Percentiles rank a stretch among this genome's conserved stretches.
phyloP scores from a whole-genome alignment of 257 asterid genomes.

The Parsonsia alboflavescens region DNA sequence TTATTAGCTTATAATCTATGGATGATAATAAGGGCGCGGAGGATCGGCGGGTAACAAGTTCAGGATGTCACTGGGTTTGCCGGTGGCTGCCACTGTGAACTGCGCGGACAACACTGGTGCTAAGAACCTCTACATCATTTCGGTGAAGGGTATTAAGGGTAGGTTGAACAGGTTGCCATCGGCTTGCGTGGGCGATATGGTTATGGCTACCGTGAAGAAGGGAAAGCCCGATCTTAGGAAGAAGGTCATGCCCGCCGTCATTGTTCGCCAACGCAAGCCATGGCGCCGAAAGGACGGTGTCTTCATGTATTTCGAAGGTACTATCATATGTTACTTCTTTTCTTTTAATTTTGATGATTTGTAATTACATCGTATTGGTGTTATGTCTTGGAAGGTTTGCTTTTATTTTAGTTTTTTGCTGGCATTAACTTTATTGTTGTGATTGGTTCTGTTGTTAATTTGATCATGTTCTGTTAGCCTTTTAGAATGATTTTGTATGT shows the following conservation, averaged over 20 bases:
- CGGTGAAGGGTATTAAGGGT: conserved; percentile 58
- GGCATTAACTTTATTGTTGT: neutral
- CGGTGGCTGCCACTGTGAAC: conserved; percentile 74
- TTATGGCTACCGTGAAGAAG: conserved; percentile 60
- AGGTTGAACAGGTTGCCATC: conserved; percentile 59
- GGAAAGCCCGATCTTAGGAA: conserved; percentile 38
- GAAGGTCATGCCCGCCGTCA: conserved; percentile 82
- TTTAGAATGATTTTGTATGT: neutral
- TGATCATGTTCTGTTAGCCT: neutral
- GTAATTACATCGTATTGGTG: neutral
- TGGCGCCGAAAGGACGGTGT: conserved; percentile 89
- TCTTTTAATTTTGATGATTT: neutral
- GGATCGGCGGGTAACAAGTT: conserved; percentile 66
- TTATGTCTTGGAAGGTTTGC: neutral
- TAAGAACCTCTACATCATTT: conserved; percentile 59
- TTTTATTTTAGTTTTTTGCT: neutral
- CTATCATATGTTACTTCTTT: neutral
- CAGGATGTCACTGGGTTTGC: conserved; percentile 63
- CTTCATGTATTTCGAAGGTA: conserved; percentile 63
- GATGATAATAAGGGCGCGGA: conserved; percentile 40
- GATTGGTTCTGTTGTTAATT: neutral
- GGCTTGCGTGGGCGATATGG: conserved; percentile 70
- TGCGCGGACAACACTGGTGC: conserved; percentile 69
- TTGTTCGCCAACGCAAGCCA: conserved; percentile 69
- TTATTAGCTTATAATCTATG: neutral